These are phyloP conservation scores for Mangifera indica DNA, from an alignment of 345 rosid genomes.

Conservation along the genomic window DNA sequence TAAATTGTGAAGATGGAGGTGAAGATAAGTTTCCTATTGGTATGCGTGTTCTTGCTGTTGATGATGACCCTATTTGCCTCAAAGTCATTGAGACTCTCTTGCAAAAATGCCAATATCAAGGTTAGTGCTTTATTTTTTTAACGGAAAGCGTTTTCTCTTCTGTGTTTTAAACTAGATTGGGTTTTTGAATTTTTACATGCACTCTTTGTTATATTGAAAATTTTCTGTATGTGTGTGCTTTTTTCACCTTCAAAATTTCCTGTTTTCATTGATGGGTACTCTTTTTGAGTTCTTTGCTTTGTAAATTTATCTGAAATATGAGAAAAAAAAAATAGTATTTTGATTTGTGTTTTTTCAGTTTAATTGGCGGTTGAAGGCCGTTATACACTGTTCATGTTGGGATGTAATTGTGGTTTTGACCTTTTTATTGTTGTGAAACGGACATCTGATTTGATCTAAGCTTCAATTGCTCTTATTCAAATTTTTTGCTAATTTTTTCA, in stretches of 20 bases:
- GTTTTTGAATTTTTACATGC: not conserved
- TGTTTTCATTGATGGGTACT: not conserved
- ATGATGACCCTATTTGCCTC: slow-evolving; percentile 68
- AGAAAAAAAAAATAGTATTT: not conserved
- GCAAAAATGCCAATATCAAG: slow-evolving; percentile 63
- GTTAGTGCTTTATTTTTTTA: slow-evolving; percentile 26
- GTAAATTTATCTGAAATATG: not conserved
- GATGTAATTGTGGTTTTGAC: slow-evolving; percentile 11
- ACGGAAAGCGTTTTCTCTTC: not conserved
- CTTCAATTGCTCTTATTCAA: slow-evolving; percentile 1
- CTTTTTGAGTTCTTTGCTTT: not conserved
- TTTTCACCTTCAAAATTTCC: not conserved
- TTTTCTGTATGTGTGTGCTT: not conserved
- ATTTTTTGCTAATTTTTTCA: slow-evolving; percentile 13
- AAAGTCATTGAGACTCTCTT: slow-evolving; percentile 52
- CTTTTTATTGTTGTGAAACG: not conserved
- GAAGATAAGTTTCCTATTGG: slow-evolving; percentile 47
- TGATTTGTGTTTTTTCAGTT: not conserved
- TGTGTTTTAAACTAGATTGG: not conserved
- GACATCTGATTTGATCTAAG: slow-evolving; percentile 8
- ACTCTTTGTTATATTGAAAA: not conserved
- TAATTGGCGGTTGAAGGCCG: slow-evolving; percentile 6
- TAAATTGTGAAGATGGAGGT: slow-evolving; percentile 27
- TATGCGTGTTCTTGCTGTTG: slow-evolving; percentile 69
- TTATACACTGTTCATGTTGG: slow-evolving; percentile 14